Base-by-base conservation (phyloP, 2,329 filamentous ascomycete species). In the Colletotrichum lini region DNA sequence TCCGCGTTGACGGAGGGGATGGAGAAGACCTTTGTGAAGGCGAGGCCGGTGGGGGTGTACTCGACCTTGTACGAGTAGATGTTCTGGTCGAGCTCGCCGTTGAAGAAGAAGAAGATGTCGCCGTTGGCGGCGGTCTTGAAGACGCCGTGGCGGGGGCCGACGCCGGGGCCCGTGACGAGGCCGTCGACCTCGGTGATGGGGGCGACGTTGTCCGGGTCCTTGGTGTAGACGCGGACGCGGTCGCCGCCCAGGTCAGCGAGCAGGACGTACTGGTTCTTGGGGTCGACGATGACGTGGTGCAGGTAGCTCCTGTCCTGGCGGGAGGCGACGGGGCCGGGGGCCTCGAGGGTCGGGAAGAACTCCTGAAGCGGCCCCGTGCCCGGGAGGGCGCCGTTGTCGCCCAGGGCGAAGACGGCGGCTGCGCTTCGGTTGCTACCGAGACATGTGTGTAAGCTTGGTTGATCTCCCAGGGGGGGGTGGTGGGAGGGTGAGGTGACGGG, bases 21-120 rank as follows among this genome's bases (percentile, higher is more conserved):
- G 56, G 67, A 66, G 44, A 67, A 75, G 57, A 75, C 63, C 57
- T 73, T 74, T n/a, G 73, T 73, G 45, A 74, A 75, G 10, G 73
- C 57, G n/a, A 75, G 58, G 12, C 73, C 73, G n/a, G 73, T 58
- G 30, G 65, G 67, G 8, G 38, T 70, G 64, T 74, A 74, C 40
- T 72, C 72, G 59, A 75, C 73, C 40, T 66, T 66, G 73, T 75
- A 75, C n/a, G 73, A 75, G 58, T 74, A 74, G 12, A 75, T 62
- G 21, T 67, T 71, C 58, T 75, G 73, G 54, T 72, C 72, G 38
- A 75, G 73, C 73, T 75, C 73, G 47, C 73, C 73, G 42, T 74
- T 73, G 59, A 74, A 73, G 70, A 74, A 74, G 67, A 75, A 73
- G 73, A 65, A 74, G 15, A 66, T 50, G 42, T 74, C 65, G 35